A percentile compares a stretch with the other conserved stretches of the same genome.
phyloP scores from a whole-genome alignment of 352 stramenopile genomes.

The Elongisporangium anandrum region DNA sequence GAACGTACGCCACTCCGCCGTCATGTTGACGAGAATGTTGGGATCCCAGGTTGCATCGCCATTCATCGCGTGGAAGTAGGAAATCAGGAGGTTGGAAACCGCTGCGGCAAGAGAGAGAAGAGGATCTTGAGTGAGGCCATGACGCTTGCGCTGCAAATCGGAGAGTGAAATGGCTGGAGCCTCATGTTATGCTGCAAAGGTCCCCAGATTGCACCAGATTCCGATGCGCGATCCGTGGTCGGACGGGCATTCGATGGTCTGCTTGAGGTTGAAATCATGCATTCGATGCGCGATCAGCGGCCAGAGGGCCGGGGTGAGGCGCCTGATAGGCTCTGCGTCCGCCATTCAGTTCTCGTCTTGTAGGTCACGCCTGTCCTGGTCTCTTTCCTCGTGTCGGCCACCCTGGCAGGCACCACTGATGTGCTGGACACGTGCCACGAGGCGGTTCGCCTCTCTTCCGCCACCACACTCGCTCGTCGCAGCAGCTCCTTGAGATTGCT shows the following conservation, averaged over 20 bases:
- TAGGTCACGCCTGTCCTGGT: neutral
- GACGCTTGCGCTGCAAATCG: no score
- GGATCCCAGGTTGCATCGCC: no score
- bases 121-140: no score
- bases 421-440: neutral
- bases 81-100: no score
- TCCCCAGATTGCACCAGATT: neutral
- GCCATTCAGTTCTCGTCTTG: neutral
- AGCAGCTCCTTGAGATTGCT: constrained; percentile 1
- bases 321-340: neutral
- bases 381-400: neutral
- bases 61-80: no score
- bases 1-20: constrained; percentile 25
- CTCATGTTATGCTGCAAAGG: no score
- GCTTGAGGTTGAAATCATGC: neutral
- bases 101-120: no score
- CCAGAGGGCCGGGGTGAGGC: no score
- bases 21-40: no score
- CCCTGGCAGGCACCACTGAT: neutral
- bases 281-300: neutral
- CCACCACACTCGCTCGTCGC: neutral
- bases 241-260: neutral
- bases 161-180: no score
- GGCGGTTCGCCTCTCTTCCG: neutral
- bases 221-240: neutral